phyloP scores from a whole-genome alignment of 2,329 filamentous ascomycete genomes.

The Hawksworthiomyces lignivorus region DNA sequence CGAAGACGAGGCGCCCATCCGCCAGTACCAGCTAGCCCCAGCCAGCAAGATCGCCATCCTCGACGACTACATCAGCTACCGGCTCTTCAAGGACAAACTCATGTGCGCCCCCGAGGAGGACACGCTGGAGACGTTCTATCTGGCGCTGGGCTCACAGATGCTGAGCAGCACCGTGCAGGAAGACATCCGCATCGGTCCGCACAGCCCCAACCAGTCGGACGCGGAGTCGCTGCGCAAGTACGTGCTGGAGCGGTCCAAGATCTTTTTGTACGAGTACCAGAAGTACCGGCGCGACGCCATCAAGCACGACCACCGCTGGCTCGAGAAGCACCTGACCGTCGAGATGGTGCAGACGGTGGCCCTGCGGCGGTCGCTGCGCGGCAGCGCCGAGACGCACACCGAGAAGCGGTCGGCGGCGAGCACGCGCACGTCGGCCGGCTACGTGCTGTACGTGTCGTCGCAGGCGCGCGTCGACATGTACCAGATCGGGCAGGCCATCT shows the following conservation, averaged over 20 bases:
- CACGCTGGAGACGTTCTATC: conserved; percentile 73
- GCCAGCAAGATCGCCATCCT: conserved; percentile 68
- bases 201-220: conserved; percentile 51
- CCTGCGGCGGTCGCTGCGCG: conserved; percentile 67
- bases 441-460: conserved; percentile 68
- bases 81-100: conserved; percentile 76
- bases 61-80: conserved; percentile 84
- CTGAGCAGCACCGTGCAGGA: conserved; percentile 74
- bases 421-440: conserved; percentile 39
- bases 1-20: conserved; percentile 58
- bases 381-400: conserved; percentile 57
- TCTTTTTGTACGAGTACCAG: conserved; percentile 74
- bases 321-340: conserved; percentile 77
- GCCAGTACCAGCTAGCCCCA: conserved; percentile 69
- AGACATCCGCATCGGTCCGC: conserved; percentile 62
- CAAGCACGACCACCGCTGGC: conserved; percentile 80
- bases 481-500: conserved; percentile 83
- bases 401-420: conserved; percentile 71
- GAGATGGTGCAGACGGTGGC: conserved; percentile 71
- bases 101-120: conserved; percentile 90
- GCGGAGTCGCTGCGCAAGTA: conserved; percentile 60
- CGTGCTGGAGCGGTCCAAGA: conserved; percentile 77
- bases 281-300: conserved; percentile 70
- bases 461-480: conserved; percentile 66
- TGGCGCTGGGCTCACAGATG: conserved; percentile 66